Conservation (phyloP, 208 protist species). For the Porcisia deanei region DNA sequence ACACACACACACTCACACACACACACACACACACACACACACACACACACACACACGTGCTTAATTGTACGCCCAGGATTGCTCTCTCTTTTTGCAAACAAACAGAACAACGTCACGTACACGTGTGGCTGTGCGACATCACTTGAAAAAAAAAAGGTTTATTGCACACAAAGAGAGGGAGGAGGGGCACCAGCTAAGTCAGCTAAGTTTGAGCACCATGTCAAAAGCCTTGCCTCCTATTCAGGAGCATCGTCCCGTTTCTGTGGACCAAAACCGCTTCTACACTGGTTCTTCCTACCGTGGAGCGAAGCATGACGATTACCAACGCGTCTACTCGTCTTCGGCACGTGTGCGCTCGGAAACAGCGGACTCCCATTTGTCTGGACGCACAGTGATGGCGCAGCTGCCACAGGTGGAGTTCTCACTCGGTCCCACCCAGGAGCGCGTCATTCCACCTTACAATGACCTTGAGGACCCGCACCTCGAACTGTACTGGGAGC, state of each 20-base stretch:
- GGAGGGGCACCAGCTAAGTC: background rate
- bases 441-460: constrained; percentile 71
- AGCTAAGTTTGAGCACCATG: constrained; percentile 19
- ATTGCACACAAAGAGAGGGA: background rate
- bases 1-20: background rate
- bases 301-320: background rate
- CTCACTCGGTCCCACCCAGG: constrained; percentile 68
- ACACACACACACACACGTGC: background rate
- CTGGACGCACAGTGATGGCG: constrained; percentile 16
- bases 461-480: constrained; percentile 87
- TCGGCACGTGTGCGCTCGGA: constrained; percentile 11
- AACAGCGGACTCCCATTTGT: constrained; percentile 9
- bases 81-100: background rate
- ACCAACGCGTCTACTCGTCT: constrained; percentile 18
- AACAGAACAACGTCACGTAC: background rate
- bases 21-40: background rate
- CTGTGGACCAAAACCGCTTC: constrained; percentile 16
- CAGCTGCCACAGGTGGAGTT: constrained; percentile 66
- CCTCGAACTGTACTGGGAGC: constrained; percentile 71
- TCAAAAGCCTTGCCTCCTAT: constrained; percentile 52
- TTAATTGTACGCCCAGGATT: background rate
- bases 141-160: background rate
- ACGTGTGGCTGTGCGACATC: background rate
- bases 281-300: constrained; percentile 17
- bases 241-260: constrained; percentile 14